Base-by-base conservation (phyloP, 805 yeast species). In the Saccharomyces eubayanus region DNA sequence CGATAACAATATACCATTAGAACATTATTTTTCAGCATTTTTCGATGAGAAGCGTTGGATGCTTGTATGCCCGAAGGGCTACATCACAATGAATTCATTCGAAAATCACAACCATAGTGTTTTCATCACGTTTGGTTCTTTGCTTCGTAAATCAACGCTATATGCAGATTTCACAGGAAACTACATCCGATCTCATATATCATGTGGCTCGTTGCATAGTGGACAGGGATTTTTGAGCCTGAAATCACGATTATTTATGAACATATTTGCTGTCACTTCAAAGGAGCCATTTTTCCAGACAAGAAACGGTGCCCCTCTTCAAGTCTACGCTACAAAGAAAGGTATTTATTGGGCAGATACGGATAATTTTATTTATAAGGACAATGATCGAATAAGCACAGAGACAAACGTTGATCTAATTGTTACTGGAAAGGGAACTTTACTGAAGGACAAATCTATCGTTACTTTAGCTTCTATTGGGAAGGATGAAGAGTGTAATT, bases 311-410 rank as follows among this genome's bases (percentile, higher is more conserved):
- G 43, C 24, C 20, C 43, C 43, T 36, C 43, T 10, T 16, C 43
- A 36, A 36, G 43, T 36, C 20, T 36, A 36, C 24, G 9, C 43
- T 36, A 53, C 60, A 10, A 41, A 51, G 10, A 29, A 50, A 6
- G 54, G 59, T 10, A 16, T 59, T 11, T 59, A 55, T 54, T 58
- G 62, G 63, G 46, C 43, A 31, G 53, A 51, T 43, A 46, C 41
- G 3, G 14, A 47, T 28, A 57, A 58, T 3, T 28, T 28, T 5
- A 36, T 62, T 3, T 55, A 48, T 28, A 31, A 48, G 12, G 47
- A 53, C 10, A 51, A 47, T 27, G 50, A 21, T 5, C 21, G 29
- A 4, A 31, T 55, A 3, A 50, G 50, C 5, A n/a, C 49, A 14
- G 31, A 11, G 12, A 11, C 43, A 9, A 43, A 52, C 14, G 53